These are phyloP conservation scores for Calocybe indica DNA, from an alignment of 768 basidiomycete species.

Conservation along the genomic window DNA sequence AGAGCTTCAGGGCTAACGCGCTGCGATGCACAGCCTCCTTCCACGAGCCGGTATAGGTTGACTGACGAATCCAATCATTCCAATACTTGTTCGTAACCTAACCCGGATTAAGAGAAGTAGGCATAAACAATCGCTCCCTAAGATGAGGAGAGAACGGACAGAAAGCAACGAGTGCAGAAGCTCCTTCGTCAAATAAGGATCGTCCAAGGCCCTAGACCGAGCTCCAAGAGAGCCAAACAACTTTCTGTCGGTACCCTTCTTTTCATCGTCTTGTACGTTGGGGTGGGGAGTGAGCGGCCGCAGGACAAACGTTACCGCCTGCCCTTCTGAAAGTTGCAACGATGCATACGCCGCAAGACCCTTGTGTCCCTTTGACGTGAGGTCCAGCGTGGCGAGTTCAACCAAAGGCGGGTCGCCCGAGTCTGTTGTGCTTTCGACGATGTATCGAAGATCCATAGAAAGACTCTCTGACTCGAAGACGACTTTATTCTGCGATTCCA, in stretches of 20 bases:
- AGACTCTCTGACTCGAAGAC: slow-evolving; percentile 56
- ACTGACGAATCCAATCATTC: slow-evolving; percentile 84
- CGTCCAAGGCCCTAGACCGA: slow-evolving; percentile 42
- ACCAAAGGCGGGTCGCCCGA: slow-evolving; percentile 39
- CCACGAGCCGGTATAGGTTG: slow-evolving; percentile 91
- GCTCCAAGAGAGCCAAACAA: slow-evolving; percentile 18
- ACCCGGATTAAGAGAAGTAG: slow-evolving; percentile 3
- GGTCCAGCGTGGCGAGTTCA: slow-evolving; percentile 54
- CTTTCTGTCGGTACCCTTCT: slow-evolving; percentile 4
- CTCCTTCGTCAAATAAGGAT: slow-evolving; percentile 69
- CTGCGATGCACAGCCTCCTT: slow-evolving; percentile 91
- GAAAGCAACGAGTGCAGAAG: slow-evolving; percentile 52
- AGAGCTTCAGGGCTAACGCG: slow-evolving; percentile 87
- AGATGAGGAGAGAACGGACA: slow-evolving; percentile 27
- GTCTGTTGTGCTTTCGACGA: slow-evolving; percentile 47
- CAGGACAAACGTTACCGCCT: slow-evolving; percentile 85
- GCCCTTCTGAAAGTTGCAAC: slow-evolving; percentile 73
- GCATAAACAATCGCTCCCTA: not conserved
- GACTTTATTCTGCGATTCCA: slow-evolving; percentile 43
- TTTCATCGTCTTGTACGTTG: too few species aligned
- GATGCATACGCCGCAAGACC: slow-evolving; percentile 58
- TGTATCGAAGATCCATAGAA: slow-evolving; percentile 71
- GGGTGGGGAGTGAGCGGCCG: slow-evolving; percentile 38
- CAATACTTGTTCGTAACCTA: slow-evolving; percentile 76
- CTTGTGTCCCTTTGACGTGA: slow-evolving; percentile 66